phyloP scores from a whole-genome alignment of 768 basidiomycete species.

The Lentinula lateritia region DNA sequence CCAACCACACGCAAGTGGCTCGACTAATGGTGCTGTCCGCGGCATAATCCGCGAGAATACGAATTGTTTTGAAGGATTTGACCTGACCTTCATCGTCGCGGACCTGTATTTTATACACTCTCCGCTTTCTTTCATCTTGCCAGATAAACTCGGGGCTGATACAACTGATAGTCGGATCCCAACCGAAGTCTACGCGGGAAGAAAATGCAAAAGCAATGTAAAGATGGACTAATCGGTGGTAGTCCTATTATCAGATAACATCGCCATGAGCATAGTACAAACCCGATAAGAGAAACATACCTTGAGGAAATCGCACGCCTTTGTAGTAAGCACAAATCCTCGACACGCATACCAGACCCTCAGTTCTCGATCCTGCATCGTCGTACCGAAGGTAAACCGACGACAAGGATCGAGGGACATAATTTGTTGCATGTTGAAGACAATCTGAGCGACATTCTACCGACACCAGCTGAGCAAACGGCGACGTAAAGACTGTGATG shows the following conservation, averaged over 20 bases:
- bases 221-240: neutral
- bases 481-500: neutral
- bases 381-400: neutral
- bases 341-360: neutral
- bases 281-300: neutral
- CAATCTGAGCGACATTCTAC: neutral
- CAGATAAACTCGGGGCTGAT: neutral
- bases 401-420: neutral
- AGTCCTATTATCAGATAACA: too few relatives aligned
- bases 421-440: neutral
- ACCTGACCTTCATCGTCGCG: neutral
- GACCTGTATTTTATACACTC: neutral
- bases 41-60: neutral
- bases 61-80: neutral
- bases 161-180: neutral
- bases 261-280: neutral
- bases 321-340: neutral
- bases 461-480: neutral
- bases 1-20: neutral
- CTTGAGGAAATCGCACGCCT: neutral
- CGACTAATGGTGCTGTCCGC: neutral
- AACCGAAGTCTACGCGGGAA: neutral
- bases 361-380: neutral
- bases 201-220: neutral
- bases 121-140: neutral